Conservation (phyloP, 805 yeast species). For the Wickerhamomyces tratensis region DNA sequence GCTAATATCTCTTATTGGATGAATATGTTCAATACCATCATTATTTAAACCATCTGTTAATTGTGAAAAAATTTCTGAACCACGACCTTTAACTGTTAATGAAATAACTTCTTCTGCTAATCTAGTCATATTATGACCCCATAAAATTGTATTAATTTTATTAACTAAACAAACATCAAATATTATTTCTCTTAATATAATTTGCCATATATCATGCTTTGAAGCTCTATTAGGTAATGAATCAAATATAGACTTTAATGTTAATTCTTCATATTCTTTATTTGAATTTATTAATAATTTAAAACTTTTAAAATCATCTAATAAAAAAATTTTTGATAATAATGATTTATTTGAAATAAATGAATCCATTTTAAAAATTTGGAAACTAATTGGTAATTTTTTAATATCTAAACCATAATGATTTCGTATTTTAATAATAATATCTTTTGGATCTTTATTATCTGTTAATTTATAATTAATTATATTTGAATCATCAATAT, state of each 20-base stretch:
- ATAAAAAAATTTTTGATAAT: conserved; percentile 20
- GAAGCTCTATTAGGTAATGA: conserved; percentile 47
- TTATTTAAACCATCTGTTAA: conserved; percentile 34
- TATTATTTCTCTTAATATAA: conserved; percentile 39
- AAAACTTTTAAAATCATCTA: conserved; percentile 15
- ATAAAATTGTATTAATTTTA: conserved; percentile 46
- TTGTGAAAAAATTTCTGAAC: conserved; percentile 47
- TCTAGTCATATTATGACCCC: conserved; percentile 76
- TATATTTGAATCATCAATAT: conserved; percentile 30
- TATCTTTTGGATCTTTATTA: neutral
- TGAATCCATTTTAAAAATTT: conserved; percentile 30
- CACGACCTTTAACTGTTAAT: conserved; percentile 80
- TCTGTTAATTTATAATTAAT: conserved; percentile 8
- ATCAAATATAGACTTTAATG: conserved; percentile 25
- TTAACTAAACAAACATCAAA: conserved; percentile 33
- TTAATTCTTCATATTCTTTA: conserved; percentile 3
- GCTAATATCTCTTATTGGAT: conserved; percentile 73
- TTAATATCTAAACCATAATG: conserved; percentile 9
- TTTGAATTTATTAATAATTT: conserved; percentile 8
- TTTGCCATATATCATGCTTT: conserved; percentile 46
- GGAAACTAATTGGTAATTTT: conserved; percentile 27
- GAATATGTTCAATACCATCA: conserved; percentile 37
- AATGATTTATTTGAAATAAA: conserved; percentile 24
- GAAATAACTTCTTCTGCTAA: conserved; percentile 75
- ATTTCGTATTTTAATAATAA: conserved; percentile 9